Evolutionary conservation across 1,139 yeast genomes (phyloP), one percentile per base, ranked within the genome.

Genomic region (Casaregolazyma suthepensis): DNA sequence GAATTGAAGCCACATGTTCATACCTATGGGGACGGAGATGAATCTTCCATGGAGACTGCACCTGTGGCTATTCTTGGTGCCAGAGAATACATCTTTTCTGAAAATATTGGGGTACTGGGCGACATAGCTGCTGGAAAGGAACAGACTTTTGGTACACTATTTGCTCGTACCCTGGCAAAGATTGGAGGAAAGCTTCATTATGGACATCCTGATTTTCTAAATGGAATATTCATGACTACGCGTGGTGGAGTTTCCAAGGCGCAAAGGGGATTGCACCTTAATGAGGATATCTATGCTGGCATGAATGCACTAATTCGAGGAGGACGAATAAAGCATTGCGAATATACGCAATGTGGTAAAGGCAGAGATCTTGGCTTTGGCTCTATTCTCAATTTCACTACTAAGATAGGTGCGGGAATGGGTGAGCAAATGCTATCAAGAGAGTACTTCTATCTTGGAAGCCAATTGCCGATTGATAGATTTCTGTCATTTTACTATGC

Each of bases 91-190:
- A 87, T 89, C 1, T 89, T 89, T 64, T 86, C 95, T 0, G 96
- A 88, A 66, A 85, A 85, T 61, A 80, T 85, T 54, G 96, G 96
- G 5, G 83, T 88, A 2, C 71, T 89, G 20, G 96, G 96, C 1
- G 96, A 89, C 68, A 84, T 89, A 54, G 96, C 96, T 0, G 96
- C 96, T 1, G 95, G 96, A 0, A 89, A 89, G 63, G 96, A 89
- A 64, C 96, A 89, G 66, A 89, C 96, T 0, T 89, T 89, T 74
- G 96, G 96, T 0, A 89, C 96, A 0, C 71, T 89, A 54, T 89
- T 88, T 73, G 91, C 96, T 0, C 75, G 96, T 59, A 87, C 96
- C 0, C 71, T 89, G 60, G 91, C 95, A 0, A 86, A 84, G 58
- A 82, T 89, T 58, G 96, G 96, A 0, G 96, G 94, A 0, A 89